phyloP scores from a whole-genome alignment of 225 moss, liverwort and hornwort species.

The Takakia lepidozioides region DNA sequence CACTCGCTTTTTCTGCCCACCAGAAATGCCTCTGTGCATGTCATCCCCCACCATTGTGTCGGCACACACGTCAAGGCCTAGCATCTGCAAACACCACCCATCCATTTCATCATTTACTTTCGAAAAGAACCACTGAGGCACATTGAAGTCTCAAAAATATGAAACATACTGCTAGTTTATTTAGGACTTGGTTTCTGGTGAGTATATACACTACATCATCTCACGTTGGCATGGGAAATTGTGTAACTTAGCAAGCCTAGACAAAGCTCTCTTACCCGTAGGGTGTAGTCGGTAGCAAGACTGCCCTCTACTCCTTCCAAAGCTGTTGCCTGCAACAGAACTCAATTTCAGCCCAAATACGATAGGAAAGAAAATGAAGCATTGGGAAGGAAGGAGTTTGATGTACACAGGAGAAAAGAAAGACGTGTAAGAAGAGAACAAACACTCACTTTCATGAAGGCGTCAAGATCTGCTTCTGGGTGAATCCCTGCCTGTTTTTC shows the following conservation, averaged over 20 bases:
- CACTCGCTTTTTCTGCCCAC: constrained; percentile 82
- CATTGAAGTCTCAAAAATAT: too few species aligned
- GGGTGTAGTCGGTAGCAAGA: constrained; percentile 39
- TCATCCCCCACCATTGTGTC: constrained; percentile 69
- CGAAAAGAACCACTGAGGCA: too few species aligned
- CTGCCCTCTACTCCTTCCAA: constrained; percentile 23
- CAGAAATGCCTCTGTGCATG: constrained; percentile 81
- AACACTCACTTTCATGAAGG: constrained; percentile 43
- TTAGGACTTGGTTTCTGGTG: too few species aligned
- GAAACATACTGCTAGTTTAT: too few species aligned
- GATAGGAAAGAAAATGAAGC: neutral
- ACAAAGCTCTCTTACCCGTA: constrained; percentile 39
- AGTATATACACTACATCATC: too few species aligned
- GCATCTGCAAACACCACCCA: constrained; percentile 53
- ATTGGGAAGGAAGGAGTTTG: neutral
- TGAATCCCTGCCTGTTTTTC: constrained; percentile 49
- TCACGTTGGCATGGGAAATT: too few species aligned
- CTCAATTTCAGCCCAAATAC: neutral
- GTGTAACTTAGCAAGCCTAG: too few species aligned
- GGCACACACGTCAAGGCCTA: constrained; percentile 78
- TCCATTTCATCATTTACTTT: too few species aligned
- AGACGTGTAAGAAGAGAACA: neutral
- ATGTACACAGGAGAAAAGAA: neutral
- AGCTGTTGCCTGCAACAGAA: constrained; percentile 27
- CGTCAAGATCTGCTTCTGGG: constrained; percentile 40